These are phyloP conservation scores for Fomitopsis schrenkii DNA, from an alignment of 1,284 basidiomycete species.

Conservation along the genomic window DNA sequence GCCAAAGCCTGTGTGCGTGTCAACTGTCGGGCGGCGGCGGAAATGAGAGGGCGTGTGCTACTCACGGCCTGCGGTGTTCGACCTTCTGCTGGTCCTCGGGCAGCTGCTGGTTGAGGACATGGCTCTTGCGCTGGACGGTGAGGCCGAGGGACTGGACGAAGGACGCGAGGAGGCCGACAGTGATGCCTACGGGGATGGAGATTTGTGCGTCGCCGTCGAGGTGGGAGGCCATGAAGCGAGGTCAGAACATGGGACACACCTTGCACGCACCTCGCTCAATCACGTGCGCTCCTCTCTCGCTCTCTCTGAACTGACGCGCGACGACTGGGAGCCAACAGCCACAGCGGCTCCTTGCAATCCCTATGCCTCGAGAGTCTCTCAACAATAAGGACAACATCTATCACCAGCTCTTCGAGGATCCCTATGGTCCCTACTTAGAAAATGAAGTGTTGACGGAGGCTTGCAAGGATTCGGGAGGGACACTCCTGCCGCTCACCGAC, in stretches of 20 bases:
- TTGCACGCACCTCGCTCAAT: background rate
- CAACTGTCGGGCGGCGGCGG: slow-evolving; percentile 5
- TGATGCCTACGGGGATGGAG: slow-evolving; percentile 54
- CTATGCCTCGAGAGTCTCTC: background rate
- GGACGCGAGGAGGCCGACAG: slow-evolving; percentile 81
- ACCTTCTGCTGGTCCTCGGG: slow-evolving; percentile 61
- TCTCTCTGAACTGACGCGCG: too few species aligned
- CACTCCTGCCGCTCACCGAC: slow-evolving; percentile 15
- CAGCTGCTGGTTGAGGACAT: slow-evolving; percentile 79
- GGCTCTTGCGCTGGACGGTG: slow-evolving; percentile 93
- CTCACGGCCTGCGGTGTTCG: slow-evolving; percentile 78
- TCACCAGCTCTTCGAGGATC: slow-evolving; percentile 17
- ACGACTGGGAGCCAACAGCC: too few species aligned
- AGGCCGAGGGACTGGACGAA: slow-evolving; percentile 90
- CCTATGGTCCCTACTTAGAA: slow-evolving; percentile 29
- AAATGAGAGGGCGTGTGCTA: slow-evolving; percentile 19
- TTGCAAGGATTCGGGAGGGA: slow-evolving; percentile 16
- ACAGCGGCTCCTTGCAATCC: background rate
- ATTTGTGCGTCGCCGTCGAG: slow-evolving; percentile 28
- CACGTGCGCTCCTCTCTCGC: too few species aligned
- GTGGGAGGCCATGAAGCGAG: slow-evolving; percentile 18
- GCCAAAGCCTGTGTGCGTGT: slow-evolving; percentile 59
- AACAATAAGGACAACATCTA: background rate
- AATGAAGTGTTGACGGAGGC: slow-evolving; percentile 16
- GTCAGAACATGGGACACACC: background rate